phyloP scores from a whole-genome alignment of 2,329 filamentous ascomycete genomes.

The Magnaporthales sp. region DNA sequence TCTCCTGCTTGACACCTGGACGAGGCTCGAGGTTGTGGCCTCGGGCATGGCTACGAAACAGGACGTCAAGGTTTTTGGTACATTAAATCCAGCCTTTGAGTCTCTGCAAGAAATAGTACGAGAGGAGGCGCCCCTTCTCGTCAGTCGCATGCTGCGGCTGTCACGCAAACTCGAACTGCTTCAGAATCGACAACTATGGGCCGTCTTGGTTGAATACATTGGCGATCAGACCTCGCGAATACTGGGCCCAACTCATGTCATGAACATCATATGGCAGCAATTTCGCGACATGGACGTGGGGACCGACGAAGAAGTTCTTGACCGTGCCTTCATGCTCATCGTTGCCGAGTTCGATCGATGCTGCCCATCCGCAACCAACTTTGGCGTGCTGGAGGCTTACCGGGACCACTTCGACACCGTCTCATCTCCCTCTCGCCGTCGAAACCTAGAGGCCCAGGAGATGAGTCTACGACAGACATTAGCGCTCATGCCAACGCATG shows the following conservation, averaged over 20 bases:
- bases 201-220: conserved; percentile 23
- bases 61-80: conserved; percentile 19
- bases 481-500: background rate
- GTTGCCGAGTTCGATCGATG: conserved; percentile 5
- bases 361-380: conserved; percentile 2
- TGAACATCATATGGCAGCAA: conserved; percentile 22
- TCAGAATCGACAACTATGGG: conserved; percentile 22
- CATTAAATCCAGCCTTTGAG: conserved; percentile 25
- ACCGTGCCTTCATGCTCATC: conserved; percentile 4
- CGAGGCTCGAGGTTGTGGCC: conserved; percentile 5
- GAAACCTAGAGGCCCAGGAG: conserved; percentile 4
- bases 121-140: conserved; percentile 23
- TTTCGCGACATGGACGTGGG: conserved; percentile 21
- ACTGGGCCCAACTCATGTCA: conserved; percentile 18
- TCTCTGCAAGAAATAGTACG: conserved; percentile 23
- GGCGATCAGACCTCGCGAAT: conserved; percentile 20
- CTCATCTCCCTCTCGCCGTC: conserved; percentile 3
- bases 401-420: conserved; percentile 6
- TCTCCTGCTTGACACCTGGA: conserved; percentile 4
- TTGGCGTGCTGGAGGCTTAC: conserved; percentile 4
- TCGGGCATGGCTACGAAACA: conserved; percentile 13
- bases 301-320: conserved; percentile 15
- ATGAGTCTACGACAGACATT: background rate
- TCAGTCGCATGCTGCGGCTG: conserved; percentile 23
- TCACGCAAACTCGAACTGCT: conserved; percentile 25